Evolutionary conservation across 148 eudicot species (phyloP), one percentile per base, ranked within the genome.

Genomic region (Fallopia convolvulus): DNA sequence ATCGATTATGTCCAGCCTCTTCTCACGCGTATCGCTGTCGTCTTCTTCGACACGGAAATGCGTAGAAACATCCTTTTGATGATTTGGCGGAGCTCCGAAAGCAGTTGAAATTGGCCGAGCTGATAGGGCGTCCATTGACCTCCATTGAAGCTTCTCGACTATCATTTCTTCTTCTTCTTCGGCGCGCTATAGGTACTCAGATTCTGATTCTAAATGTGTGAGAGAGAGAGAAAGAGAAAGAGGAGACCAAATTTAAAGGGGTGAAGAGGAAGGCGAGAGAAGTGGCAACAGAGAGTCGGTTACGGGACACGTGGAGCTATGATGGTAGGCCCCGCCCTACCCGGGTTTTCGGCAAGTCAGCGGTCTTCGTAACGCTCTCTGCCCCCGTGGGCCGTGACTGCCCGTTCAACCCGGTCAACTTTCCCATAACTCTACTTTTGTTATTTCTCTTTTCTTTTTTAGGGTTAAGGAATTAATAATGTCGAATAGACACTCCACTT

Each of bases 1-100:
- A 88, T 92, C 89, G 80, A 92, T 77, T 8, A 87, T 78, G 12
- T 84, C 85, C 8, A 82, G 83, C 76, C 78, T 72, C 46, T 1
- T 39, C 44, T 36, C 8, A 30, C 30, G 30, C 30, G 30, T 26
- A 26, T 30, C 15, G 6, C 36, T 12, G 68, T 60, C 70, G 15
- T 61, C 70, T 9, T 26, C 61, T 18, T 18, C 20, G 18, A 2
- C 20, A n/a, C 17, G n/a, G 15, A 2, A 36, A 36, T 36, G 39
- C 39, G 39, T 36, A 36, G 39, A 48, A 48, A 10, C 60, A n/a
- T 17, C 60, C 21, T 55, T 17, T 55, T 3, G 60, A 55, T 55
- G 30, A 26, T 26, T 26, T 26, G 30, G 58, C n/a, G 14, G 6
- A 15, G 0, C 17, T 53, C 39, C 39, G 0, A 36, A 36, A 2